Base-by-base conservation (phyloP, 306 rosid species). In the Echinosophora koreensis region DNA sequence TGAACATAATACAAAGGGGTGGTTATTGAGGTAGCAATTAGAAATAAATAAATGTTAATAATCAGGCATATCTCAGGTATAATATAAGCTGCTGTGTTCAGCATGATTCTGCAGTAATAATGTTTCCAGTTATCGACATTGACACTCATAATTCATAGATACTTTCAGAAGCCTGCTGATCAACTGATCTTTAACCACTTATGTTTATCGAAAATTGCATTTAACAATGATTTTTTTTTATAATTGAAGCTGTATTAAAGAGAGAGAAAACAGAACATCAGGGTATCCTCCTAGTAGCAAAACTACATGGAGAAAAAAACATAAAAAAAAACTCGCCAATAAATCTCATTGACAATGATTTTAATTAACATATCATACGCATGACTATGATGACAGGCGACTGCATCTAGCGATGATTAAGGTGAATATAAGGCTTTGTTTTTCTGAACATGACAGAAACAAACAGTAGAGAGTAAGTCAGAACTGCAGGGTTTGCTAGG, bases 21-120 rank as follows among this genome's bases (percentile, higher is more conserved):
- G 57, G 63, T 30, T 41, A 14, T 57, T 58, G 14, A 44, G 60
- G 52, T 77, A 65, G 77, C 47, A 37, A 66, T 46, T 37, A 76
- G 57, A 81, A 67, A 71, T 62, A 74, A 58, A 55, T 10, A 16
- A 59, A 58, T 12, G 27, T 82, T 8, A 66, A 52, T 42, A 8
- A 39, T 17, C 67, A 59, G 59, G 60, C 67, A 37, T 5, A 57
- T 67, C 38, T 49, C 72, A 79, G 38, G 59, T 34, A 77, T n/a
- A 56, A 80, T 37, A 76, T 16, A 56, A 80, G 72, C 60, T 72
- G 66, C 59, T 28, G 57, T 28, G 37, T 47, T 27, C 44, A 28
- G 67, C 71, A 39, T 50, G 68, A 69, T 56, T 66, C 58, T 15
- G 13, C 11, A 74, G 69, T 13, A 41, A 54, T 3, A 42, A 70